These are phyloP conservation scores for Astrothelium macrocarpum DNA, from an alignment of 495 filamentous ascomycete species.

Conservation along the genomic window DNA sequence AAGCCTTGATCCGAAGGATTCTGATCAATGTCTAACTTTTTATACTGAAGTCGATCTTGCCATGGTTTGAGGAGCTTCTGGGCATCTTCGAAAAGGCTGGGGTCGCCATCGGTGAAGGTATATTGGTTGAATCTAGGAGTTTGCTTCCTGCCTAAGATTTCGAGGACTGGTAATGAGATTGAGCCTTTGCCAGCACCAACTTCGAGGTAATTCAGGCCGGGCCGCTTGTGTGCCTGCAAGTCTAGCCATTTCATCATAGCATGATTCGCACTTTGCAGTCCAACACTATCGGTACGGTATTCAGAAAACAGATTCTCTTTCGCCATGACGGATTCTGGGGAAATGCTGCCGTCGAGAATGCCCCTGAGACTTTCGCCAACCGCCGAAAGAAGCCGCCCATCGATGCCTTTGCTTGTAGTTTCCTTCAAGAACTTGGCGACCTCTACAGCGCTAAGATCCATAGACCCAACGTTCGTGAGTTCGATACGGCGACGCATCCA, in stretches of 20 bases:
- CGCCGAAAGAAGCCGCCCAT: background rate
- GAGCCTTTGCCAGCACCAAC: slow-evolving; percentile 21
- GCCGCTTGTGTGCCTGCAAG: slow-evolving; percentile 6
- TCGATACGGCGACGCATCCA: slow-evolving; percentile 6
- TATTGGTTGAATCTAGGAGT: slow-evolving; percentile 5
- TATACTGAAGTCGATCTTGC: slow-evolving; percentile 12
- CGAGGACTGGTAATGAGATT: slow-evolving; percentile 10
- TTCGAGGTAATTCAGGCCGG: slow-evolving; percentile 13
- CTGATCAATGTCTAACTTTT: slow-evolving; percentile 19
- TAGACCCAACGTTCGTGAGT: background rate
- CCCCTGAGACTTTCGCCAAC: background rate
- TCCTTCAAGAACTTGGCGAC: background rate
- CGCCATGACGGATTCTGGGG: background rate
- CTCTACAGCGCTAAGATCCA: background rate
- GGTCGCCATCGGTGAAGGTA: slow-evolving; percentile 19
- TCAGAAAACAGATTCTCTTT: slow-evolving; percentile 1
- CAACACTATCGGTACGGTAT: slow-evolving; percentile 5
- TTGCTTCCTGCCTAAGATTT: slow-evolving; percentile 1
- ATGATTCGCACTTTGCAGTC: background rate
- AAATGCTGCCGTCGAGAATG: slow-evolving; percentile 3
- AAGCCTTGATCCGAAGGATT: slow-evolving; percentile 21
- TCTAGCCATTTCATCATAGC: slow-evolving; percentile 5
- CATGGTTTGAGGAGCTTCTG: slow-evolving; percentile 11
- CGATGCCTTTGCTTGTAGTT: background rate
- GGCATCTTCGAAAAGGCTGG: slow-evolving; percentile 15